Evolutionary conservation across 768 basidiomycete species (phyloP).

Genomic region (Tephrocybe sp.): DNA sequence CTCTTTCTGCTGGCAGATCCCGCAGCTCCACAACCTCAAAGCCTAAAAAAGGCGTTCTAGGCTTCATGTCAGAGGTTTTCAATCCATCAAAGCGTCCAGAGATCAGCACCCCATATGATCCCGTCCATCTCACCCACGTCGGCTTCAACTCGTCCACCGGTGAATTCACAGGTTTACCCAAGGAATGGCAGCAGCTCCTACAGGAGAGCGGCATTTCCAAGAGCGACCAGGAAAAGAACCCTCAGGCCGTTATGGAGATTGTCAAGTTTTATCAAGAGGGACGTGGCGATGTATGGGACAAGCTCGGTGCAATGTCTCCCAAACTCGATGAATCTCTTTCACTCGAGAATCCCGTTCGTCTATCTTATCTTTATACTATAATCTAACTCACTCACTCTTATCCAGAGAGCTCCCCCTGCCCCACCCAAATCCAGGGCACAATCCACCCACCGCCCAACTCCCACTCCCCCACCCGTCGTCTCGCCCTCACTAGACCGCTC

Average conservation of each 20-base stretch:
- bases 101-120: constrained; percentile 98
- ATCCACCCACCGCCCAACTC: constrained; percentile 69
- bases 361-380: constrained; percentile 16
- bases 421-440: constrained; percentile 52
- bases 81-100: constrained; percentile 75
- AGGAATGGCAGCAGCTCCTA: constrained; percentile 97
- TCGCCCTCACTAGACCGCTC: constrained; percentile 81
- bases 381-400: constrained; percentile 1
- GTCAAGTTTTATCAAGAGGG: constrained; percentile 98
- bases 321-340: constrained; percentile 38
- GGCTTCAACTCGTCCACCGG: constrained; percentile 99
- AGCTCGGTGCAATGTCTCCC: constrained; percentile 58
- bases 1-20: constrained; percentile 27
- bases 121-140: constrained; percentile 98
- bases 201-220: constrained; percentile 95
- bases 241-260: constrained; percentile 97
- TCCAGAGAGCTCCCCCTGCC: constrained; percentile 46
- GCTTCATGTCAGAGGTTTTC: constrained; percentile 70
- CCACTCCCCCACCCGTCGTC: constrained; percentile 63
- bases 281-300: constrained; percentile 80
- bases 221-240: constrained; percentile 95
- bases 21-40: constrained; percentile 49
- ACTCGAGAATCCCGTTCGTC: constrained; percentile 57
- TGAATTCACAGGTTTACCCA: constrained; percentile 96
- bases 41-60: constrained; percentile 67